Evolutionary conservation across 306 rosid species (phyloP).

Genomic region (Acmispon strigosus): DNA sequence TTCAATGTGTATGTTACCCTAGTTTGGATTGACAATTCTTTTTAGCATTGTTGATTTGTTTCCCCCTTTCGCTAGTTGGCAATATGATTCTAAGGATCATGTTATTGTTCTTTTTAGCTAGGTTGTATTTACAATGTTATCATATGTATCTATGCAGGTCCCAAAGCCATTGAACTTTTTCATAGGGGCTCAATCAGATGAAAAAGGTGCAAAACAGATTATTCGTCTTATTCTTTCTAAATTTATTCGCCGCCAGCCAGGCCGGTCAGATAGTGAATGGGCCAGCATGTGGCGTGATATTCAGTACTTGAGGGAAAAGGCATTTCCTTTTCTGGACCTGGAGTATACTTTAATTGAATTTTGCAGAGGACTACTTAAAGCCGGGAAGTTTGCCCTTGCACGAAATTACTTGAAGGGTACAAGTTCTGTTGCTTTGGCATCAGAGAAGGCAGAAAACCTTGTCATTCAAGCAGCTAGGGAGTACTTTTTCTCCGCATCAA

Average conservation of each 20-base stretch:
- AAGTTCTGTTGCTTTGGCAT: constrained; percentile 78
- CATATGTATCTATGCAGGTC: constrained; percentile 47
- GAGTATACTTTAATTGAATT: constrained; percentile 90
- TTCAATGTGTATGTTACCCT: background rate
- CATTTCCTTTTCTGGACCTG: constrained; percentile 79
- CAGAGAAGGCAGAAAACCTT: constrained; percentile 93
- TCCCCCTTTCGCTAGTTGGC: background rate
- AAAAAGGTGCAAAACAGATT: constrained; percentile 87
- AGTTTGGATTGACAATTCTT: background rate
- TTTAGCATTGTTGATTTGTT: background rate
- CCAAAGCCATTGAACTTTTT: constrained; percentile 90
- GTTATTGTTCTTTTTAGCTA: constrained; percentile 12
- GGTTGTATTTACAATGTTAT: constrained; percentile 11
- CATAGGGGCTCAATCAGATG: constrained; percentile 66
- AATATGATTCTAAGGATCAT: constrained; percentile 8
- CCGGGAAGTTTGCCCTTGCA: constrained; percentile 96
- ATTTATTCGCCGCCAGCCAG: constrained; percentile 84
- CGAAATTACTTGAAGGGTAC: constrained; percentile 94
- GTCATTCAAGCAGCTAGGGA: constrained; percentile 98
- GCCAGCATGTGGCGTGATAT: constrained; percentile 98
- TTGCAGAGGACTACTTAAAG: constrained; percentile 92
- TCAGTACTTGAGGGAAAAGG: constrained; percentile 81
- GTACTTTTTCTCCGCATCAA: constrained; percentile 93
- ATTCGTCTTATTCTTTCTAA: constrained; percentile 95
- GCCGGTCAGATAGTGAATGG: constrained; percentile 93